Conservation (phyloP, 1,284 basidiomycete species). For the Malassezia sympodialis region DNA sequence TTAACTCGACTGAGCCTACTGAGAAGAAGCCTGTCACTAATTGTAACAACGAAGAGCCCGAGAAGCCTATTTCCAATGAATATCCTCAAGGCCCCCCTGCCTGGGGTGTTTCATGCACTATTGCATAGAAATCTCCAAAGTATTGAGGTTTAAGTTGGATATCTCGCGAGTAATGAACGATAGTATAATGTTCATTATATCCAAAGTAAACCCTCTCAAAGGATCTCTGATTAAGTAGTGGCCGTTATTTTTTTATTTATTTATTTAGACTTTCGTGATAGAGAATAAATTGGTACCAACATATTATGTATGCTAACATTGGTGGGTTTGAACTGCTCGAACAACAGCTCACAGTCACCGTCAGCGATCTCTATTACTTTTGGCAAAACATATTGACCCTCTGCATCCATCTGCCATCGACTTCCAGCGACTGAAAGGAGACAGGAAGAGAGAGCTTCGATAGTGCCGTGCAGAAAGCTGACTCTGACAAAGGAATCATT, state of each 20-base stretch:
- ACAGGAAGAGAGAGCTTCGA: slow-evolving; percentile 19
- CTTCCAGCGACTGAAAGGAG: slow-evolving; percentile 4
- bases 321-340: not conserved
- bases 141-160: not conserved
- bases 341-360: not conserved
- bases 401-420: slow-evolving; percentile 18
- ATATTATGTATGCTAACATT: not conserved
- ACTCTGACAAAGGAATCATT: not conserved
- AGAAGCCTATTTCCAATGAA: slow-evolving; percentile 1
- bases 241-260: not conserved
- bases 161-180: not conserved
- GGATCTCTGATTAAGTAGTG: no score
- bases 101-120: slow-evolving; percentile 7
- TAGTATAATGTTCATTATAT: not conserved
- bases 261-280: not conserved
- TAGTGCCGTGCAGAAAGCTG: slow-evolving; percentile 13
- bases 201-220: not conserved
- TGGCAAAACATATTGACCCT: slow-evolving; percentile 22
- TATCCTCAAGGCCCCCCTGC: not conserved
- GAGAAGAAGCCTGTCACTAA: not conserved
- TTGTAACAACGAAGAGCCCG: slow-evolving; percentile 6
- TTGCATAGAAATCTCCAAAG: slow-evolving; percentile 1
- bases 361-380: slow-evolving; percentile 4
- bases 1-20: not conserved
- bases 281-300: not conserved